Evolutionary conservation across 768 basidiomycete species (phyloP).

Genomic region (Fibroporia radiculosa): DNA sequence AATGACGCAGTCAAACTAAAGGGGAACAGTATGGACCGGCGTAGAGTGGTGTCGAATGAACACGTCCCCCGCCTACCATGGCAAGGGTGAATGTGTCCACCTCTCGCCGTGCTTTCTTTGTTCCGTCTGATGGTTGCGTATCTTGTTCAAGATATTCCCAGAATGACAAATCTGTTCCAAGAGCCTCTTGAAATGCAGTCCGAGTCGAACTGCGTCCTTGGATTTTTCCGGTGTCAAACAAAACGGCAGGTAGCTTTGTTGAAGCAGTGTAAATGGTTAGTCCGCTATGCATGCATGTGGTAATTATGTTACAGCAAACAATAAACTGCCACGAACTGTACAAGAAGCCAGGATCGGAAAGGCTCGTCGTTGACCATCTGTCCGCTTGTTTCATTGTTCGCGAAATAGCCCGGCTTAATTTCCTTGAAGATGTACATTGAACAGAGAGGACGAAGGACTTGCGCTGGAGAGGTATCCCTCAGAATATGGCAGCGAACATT

Average conservation of each 20-base stretch:
- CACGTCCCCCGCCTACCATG: constrained; percentile 10
- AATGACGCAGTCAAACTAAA: not conserved
- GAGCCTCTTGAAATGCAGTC: constrained; percentile 5
- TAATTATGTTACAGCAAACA: not conserved
- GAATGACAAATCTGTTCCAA: constrained; percentile 1
- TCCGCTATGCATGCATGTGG: not conserved
- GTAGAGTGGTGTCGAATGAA: constrained; percentile 2
- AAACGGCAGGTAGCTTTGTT: constrained; percentile 5
- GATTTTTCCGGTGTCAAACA: constrained; percentile 3
- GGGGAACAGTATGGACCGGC: constrained; percentile 3
- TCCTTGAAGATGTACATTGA: constrained; percentile 3
- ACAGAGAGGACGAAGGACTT: constrained; percentile 3
- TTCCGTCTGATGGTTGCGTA: constrained; percentile 4
- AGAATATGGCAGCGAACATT: not conserved
- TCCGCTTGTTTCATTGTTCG: constrained; percentile 3
- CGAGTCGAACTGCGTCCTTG: not conserved
- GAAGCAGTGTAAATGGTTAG: constrained; percentile 6
- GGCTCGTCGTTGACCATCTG: not conserved
- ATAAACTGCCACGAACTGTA: not conserved
- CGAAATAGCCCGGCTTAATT: constrained; percentile 2
- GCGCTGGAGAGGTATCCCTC: not conserved
- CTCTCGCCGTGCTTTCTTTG: not conserved
- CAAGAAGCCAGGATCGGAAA: constrained; percentile 4
- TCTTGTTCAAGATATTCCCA: constrained; percentile 10
- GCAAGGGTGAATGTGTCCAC: constrained; percentile 8